Evolutionary conservation across 106 monocot genomes (phyloP).

Genomic region (Dendrobium officinale): DNA sequence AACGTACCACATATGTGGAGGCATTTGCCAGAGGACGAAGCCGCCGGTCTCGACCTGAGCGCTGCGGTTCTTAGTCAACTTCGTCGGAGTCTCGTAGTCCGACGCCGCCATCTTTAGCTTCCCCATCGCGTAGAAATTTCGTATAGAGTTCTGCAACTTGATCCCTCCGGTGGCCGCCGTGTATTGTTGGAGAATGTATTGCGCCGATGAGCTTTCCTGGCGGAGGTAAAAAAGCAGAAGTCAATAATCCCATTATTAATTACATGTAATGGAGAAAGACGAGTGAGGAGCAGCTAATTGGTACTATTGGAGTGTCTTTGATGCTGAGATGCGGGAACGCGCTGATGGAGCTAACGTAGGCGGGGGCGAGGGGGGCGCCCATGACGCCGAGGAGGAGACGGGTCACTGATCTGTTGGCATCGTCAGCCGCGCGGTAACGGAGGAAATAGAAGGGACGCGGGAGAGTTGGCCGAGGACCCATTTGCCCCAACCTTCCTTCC

Average conservation of each 20-base stretch:
- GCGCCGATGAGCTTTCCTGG: slow-evolving; percentile 84
- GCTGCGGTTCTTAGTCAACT: slow-evolving; percentile 42
- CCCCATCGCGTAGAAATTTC: slow-evolving; percentile 71
- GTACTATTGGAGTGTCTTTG: slow-evolving; percentile 62
- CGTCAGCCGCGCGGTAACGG: not conserved
- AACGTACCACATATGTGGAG: slow-evolving; percentile 95
- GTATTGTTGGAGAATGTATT: slow-evolving; percentile 93
- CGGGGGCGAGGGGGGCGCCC: slow-evolving; percentile 62
- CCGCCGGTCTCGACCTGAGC: slow-evolving; percentile 62
- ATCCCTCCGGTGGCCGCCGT: slow-evolving; percentile 76
- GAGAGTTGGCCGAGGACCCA: slow-evolving; percentile 59
- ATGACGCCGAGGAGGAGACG: slow-evolving; percentile 69
- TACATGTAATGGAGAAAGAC: not conserved
- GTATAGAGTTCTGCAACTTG: slow-evolving; percentile 58
- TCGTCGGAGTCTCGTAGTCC: slow-evolving; percentile 73
- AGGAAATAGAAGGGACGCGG: not conserved
- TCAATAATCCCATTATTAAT: not conserved
- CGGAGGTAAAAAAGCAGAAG: not conserved
- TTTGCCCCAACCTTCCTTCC: slow-evolving; percentile 57
- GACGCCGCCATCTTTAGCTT: slow-evolving; percentile 74
- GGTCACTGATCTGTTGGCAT: slow-evolving; percentile 35
- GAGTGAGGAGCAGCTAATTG: not conserved
- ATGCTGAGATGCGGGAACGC: slow-evolving; percentile 50
- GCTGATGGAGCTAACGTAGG: slow-evolving; percentile 40
- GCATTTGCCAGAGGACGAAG: slow-evolving; percentile 96